These are phyloP conservation scores for Umbelopsis isabellina DNA, from an alignment of 192 early-diverging fungal genomes.

Conservation along the genomic window DNA sequence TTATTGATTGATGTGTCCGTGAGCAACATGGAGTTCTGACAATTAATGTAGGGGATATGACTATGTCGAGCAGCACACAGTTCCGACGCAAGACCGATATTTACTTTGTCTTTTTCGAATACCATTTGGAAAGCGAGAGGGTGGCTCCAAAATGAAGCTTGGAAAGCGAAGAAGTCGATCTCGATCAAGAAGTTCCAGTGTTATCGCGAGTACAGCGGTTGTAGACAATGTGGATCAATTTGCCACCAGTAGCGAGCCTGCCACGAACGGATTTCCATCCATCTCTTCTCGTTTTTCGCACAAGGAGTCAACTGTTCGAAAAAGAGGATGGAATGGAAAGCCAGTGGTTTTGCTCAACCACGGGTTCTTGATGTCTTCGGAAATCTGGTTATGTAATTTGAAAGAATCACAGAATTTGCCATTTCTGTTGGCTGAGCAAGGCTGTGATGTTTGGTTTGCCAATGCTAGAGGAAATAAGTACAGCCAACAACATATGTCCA, in stretches of 20 bases:
- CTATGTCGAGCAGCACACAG: slow-evolving; percentile 77
- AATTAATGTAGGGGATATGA: slow-evolving; percentile 35
- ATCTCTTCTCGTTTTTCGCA: background rate
- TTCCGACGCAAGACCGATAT: slow-evolving; percentile 84
- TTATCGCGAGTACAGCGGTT: background rate
- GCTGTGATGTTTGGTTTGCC: slow-evolving; percentile 96
- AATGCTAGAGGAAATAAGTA: slow-evolving; percentile 97
- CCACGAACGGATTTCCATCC: background rate
- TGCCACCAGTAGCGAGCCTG: background rate
- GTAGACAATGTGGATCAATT: slow-evolving; percentile 2
- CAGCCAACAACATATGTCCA: slow-evolving; percentile 77
- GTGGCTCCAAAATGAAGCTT: background rate
- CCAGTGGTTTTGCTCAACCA: slow-evolving; percentile 95
- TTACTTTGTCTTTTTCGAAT: slow-evolving; percentile 84
- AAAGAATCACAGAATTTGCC: slow-evolving; percentile 77
- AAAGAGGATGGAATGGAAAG: slow-evolving; percentile 34
- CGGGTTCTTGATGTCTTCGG: slow-evolving; percentile 92
- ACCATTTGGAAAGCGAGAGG: slow-evolving; percentile 43
- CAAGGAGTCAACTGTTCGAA: background rate
- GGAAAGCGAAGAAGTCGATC: slow-evolving; percentile 13
- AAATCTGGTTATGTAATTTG: slow-evolving; percentile 88
- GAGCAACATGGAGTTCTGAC: too few relatives aligned
- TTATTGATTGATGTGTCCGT: background rate
- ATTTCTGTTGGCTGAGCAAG: slow-evolving; percentile 83
- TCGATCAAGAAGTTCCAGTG: slow-evolving; percentile 7